Evolutionary conservation across 2,329 filamentous ascomycete species (phyloP).

Genomic region (Xylaria sp.): DNA sequence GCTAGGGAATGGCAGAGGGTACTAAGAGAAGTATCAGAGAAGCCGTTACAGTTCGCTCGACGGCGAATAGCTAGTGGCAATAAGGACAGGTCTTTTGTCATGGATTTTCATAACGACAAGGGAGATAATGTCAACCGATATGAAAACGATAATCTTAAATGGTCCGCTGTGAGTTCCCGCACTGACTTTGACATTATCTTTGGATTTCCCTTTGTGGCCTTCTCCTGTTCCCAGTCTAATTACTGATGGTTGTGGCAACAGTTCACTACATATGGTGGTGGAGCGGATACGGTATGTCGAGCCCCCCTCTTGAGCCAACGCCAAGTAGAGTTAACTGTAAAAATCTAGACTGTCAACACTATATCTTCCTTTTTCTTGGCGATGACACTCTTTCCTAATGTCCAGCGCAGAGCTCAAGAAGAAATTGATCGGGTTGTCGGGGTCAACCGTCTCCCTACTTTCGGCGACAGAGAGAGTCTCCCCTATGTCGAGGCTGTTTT

Average conservation of each 20-base stretch:
- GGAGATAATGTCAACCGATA: conserved; percentile 22
- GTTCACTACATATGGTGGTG: conserved; percentile 39
- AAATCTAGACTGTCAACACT: conserved; percentile 54
- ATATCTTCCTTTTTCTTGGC: conserved; percentile 58
- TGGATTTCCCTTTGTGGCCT: neutral
- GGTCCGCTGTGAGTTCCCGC: conserved; percentile 33
- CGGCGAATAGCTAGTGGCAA: conserved; percentile 36
- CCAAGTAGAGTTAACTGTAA: neutral
- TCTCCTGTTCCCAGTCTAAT: neutral
- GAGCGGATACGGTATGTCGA: conserved; percentile 44
- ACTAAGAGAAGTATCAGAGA: conserved; percentile 31
- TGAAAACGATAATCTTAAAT: conserved; percentile 38
- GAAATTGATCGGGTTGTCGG: conserved; percentile 50
- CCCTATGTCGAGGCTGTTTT: conserved; percentile 46
- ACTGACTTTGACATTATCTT: neutral
- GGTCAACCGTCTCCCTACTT: conserved; percentile 42
- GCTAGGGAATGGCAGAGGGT: conserved; percentile 33
- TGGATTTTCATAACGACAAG: conserved; percentile 25
- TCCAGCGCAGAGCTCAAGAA: conserved; percentile 53
- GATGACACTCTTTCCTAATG: conserved; percentile 59
- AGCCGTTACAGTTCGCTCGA: conserved; percentile 42
- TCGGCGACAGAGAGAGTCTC: conserved; percentile 42
- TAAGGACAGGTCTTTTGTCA: conserved; percentile 37
- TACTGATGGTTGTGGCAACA: conserved; percentile 15
- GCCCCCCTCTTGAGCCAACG: neutral